phyloP scores from a whole-genome alignment of 2,329 filamentous ascomycete species.

The Aureobasidium musti region DNA sequence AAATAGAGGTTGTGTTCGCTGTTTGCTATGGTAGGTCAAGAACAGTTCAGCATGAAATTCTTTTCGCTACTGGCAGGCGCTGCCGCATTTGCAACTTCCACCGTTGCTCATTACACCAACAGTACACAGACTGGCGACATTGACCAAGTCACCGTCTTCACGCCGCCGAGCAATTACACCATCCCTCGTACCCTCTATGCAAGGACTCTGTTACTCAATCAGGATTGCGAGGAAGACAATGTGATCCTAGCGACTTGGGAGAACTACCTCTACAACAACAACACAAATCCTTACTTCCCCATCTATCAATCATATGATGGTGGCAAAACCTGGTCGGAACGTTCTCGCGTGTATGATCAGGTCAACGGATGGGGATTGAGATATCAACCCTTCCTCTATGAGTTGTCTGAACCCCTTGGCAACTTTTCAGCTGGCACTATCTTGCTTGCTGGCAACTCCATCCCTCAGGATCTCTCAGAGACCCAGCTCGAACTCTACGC shows the following conservation, averaged over 20 bases:
- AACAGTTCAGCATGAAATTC: slow-evolving; percentile 1
- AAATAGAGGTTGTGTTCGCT: slow-evolving; percentile 1
- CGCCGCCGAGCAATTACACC: slow-evolving; percentile 37
- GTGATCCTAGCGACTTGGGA: slow-evolving; percentile 57
- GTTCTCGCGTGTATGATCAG: slow-evolving; percentile 64
- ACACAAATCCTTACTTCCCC: slow-evolving; percentile 49
- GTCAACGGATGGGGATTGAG: slow-evolving; percentile 66
- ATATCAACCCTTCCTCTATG: slow-evolving; percentile 70
- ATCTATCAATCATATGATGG: slow-evolving; percentile 52
- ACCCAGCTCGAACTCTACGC: slow-evolving; percentile 72
- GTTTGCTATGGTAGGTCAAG: neutral
- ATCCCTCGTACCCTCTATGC: slow-evolving; percentile 53
- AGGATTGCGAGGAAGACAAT: slow-evolving; percentile 40
- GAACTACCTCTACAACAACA: slow-evolving; percentile 53
- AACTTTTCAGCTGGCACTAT: slow-evolving; percentile 64
- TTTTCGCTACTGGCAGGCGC: slow-evolving; percentile 9
- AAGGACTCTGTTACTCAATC: slow-evolving; percentile 50
- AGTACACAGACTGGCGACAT: slow-evolving; percentile 3
- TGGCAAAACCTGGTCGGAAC: slow-evolving; percentile 60
- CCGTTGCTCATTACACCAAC: slow-evolving; percentile 23
- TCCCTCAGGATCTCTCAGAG: slow-evolving; percentile 59
- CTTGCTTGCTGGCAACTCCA: slow-evolving; percentile 62
- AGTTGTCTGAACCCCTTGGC: slow-evolving; percentile 60
- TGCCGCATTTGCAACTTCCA: neutral
- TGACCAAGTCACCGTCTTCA: slow-evolving; percentile 34